A percentile compares a stretch with the other conserved stretches of the same genome.
phyloP scores from a whole-genome alignment of 179 eudicot species.

The Dionaea muscipula region DNA sequence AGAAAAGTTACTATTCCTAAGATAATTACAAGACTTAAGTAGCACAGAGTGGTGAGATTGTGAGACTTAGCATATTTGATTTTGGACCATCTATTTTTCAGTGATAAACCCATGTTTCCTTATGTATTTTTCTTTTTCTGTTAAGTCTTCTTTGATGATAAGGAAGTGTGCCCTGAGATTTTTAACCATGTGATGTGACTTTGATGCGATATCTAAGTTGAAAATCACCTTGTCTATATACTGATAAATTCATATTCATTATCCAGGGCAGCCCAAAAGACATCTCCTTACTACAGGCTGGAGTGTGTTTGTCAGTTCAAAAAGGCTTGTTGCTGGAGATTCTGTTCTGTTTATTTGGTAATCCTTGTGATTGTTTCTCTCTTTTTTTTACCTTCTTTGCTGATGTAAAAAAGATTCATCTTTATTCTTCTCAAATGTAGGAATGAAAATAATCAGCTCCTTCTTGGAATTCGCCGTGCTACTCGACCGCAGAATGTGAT shows the following conservation, averaged over 20 bases:
- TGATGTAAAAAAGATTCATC: neutral
- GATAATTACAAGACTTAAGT: no score
- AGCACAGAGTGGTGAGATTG: no score
- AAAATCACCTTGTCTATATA: slow-evolving; percentile 11
- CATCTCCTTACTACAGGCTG: slow-evolving; percentile 98
- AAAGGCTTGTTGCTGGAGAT: slow-evolving; percentile 98
- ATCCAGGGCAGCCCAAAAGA: slow-evolving; percentile 98
- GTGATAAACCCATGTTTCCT: no score
- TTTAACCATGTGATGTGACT: neutral
- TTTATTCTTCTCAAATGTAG: slow-evolving; percentile 22
- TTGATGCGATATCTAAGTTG: neutral
- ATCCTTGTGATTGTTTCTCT: neutral
- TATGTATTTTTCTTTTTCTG: no score
- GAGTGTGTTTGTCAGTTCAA: slow-evolving; percentile 99
- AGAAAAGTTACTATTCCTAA: no score
- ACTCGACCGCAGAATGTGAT: slow-evolving; percentile 95
- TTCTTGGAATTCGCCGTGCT: slow-evolving; percentile 93
- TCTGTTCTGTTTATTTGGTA: slow-evolving; percentile 97
- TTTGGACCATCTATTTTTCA: no score
- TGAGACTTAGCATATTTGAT: no score
- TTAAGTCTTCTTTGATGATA: no score
- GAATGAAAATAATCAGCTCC: slow-evolving; percentile 97
- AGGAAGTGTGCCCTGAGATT: neutral
- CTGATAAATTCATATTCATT: slow-evolving; percentile 8
- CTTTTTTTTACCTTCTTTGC: slow-evolving; percentile 3